Evolutionary conservation across 2,329 filamentous ascomycete species (phyloP).

Genomic region (Calonectria crousiana): DNA sequence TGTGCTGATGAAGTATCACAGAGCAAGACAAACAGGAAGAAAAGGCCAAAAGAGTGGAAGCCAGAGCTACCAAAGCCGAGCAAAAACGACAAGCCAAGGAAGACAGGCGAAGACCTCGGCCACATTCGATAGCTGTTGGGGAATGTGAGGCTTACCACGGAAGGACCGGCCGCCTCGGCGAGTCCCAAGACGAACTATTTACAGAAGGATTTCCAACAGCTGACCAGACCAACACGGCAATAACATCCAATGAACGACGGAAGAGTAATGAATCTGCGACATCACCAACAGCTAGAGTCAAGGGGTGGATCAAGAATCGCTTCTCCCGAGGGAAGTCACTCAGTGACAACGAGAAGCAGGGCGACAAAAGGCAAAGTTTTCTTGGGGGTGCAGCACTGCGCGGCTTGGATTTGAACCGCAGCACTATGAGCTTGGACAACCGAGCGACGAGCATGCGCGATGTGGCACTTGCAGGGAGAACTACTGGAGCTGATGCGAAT

Average conservation of each 20-base stretch:
- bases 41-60: conserved; percentile 48
- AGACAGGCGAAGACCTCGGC: conserved; percentile 63
- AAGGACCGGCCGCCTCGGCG: conserved; percentile 29
- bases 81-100: conserved; percentile 64
- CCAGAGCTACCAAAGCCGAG: conserved; percentile 61
- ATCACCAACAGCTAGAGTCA: conserved; percentile 58
- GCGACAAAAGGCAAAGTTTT: conserved; percentile 56
- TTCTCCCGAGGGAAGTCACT: conserved; percentile 60
- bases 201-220: conserved; percentile 12
- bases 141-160: conserved; percentile 29
- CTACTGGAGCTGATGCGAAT: conserved; percentile 37
- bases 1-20: conserved; percentile 49
- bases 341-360: conserved; percentile 52
- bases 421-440: conserved; percentile 57
- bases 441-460: conserved; percentile 59
- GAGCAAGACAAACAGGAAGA: conserved; percentile 60
- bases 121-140: conserved; percentile 31
- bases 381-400: conserved; percentile 64
- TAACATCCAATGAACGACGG: conserved; percentile 30
- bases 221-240: conserved; percentile 30
- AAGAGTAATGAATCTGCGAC: conserved; percentile 38
- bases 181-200: conserved; percentile 13
- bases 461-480: conserved; percentile 59
- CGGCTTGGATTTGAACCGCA: conserved; percentile 57
- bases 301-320: conserved; percentile 67